phyloP scores from a whole-genome alignment of 1,284 basidiomycete species.

The Cutaneotrichosporon sp. region DNA sequence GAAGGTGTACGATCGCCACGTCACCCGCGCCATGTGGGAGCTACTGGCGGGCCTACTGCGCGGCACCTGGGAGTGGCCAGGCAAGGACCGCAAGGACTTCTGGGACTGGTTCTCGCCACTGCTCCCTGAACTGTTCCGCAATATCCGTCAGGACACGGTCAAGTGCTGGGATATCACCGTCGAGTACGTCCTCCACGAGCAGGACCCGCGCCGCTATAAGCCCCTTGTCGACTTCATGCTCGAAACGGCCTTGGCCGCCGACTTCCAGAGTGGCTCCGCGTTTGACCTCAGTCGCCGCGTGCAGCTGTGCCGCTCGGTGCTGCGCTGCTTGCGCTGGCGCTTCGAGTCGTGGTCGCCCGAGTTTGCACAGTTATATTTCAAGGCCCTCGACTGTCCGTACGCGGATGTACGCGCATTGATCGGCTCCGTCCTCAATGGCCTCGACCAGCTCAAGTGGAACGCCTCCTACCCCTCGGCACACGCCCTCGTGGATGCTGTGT shows the following conservation, averaged over 20 bases:
- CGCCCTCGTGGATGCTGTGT: constrained; percentile 66
- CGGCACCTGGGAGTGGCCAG: constrained; percentile 90
- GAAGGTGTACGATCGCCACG: constrained; percentile 70
- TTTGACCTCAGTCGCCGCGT: constrained; percentile 59
- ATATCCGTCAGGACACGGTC: constrained; percentile 80
- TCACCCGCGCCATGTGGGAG: constrained; percentile 88
- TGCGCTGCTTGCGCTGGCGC: constrained; percentile 72
- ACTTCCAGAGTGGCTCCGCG: constrained; percentile 74
- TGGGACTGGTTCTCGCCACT: constrained; percentile 80
- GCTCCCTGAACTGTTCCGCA: constrained; percentile 68
- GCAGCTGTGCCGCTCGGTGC: constrained; percentile 56
- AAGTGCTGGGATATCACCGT: constrained; percentile 53
- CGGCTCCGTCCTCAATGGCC: constrained; percentile 66
- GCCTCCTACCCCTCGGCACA: constrained; percentile 70
- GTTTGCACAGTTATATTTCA: constrained; percentile 70
- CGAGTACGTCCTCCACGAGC: constrained; percentile 66
- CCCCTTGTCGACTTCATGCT: constrained; percentile 78
- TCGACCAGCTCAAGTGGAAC: constrained; percentile 67
- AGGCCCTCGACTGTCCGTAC: constrained; percentile 74
- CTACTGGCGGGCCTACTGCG: constrained; percentile 70
- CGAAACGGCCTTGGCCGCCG: constrained; percentile 63
- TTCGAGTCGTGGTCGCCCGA: constrained; percentile 67
- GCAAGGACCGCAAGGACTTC: constrained; percentile 60
- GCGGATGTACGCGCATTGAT: constrained; percentile 76
- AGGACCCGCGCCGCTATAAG: constrained; percentile 81